phyloP scores from a whole-genome alignment of 2,329 filamentous ascomycete species.

The Ilyonectria robusta region DNA sequence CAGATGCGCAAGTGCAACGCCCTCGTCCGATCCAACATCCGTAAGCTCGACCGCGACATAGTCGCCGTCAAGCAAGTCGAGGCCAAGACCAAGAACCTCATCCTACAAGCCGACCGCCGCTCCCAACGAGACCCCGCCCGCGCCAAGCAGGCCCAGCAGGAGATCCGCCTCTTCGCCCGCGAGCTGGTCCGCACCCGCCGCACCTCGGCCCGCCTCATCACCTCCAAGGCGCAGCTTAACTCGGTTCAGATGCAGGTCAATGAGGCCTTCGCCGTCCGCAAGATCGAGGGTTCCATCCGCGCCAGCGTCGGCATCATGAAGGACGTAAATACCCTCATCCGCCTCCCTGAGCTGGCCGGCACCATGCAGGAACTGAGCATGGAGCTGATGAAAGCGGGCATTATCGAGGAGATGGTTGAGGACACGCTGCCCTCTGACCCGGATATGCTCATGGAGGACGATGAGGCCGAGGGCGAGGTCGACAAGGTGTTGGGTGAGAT shows the following conservation, averaged over 20 bases:
- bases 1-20: slow-evolving; percentile 96
- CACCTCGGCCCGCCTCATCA: slow-evolving; percentile 80
- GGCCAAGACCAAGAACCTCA: slow-evolving; percentile 86
- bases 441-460: slow-evolving; percentile 81
- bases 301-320: slow-evolving; percentile 95
- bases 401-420: slow-evolving; percentile 97
- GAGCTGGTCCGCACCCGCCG: slow-evolving; percentile 89
- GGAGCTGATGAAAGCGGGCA: slow-evolving; percentile 93
- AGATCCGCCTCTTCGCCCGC: slow-evolving; percentile 89
- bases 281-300: slow-evolving; percentile 93
- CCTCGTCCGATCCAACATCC: slow-evolving; percentile 89
- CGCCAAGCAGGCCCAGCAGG: slow-evolving; percentile 82
- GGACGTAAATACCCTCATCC: slow-evolving; percentile 89
- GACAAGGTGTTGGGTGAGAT: slow-evolving; percentile 95
- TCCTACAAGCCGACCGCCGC: slow-evolving; percentile 85
- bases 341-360: slow-evolving; percentile 85
- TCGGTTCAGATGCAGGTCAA: slow-evolving; percentile 98
- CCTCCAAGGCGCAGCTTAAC: slow-evolving; percentile 90
- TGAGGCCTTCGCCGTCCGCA: slow-evolving; percentile 94
- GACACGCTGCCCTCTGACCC: slow-evolving; percentile 86
- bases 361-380: slow-evolving; percentile 91
- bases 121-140: slow-evolving; percentile 85
- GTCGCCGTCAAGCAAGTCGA: slow-evolving; percentile 83
- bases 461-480: slow-evolving; percentile 83
- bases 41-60: slow-evolving; percentile 96